These are phyloP conservation scores for Zopfia rhizophila DNA, from an alignment of 2,329 filamentous ascomycete species.

Conservation along the genomic window DNA sequence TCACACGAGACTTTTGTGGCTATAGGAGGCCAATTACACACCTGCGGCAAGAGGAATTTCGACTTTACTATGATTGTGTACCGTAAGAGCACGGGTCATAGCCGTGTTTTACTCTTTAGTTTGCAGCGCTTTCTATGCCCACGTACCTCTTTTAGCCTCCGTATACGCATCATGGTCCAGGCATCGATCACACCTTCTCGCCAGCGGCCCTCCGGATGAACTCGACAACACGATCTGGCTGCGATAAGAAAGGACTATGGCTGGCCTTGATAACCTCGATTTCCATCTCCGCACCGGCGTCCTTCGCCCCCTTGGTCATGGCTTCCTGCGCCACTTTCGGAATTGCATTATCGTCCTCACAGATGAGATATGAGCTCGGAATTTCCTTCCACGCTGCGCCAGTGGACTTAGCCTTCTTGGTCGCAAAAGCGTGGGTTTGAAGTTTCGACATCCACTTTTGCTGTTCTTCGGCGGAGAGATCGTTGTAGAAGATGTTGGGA, in stretches of 20 bases:
- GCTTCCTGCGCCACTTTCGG: constrained; percentile 41
- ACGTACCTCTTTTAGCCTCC: no score
- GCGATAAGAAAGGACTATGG: constrained; percentile 57
- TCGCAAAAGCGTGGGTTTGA: constrained; percentile 35
- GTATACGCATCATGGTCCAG: no score
- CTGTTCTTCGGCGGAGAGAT: constrained; percentile 36
- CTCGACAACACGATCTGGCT: constrained; percentile 45
- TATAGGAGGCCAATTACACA: no score
- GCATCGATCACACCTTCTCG: no score
- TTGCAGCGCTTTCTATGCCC: no score
- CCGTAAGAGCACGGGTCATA: no score
- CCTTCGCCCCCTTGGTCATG: constrained; percentile 39
- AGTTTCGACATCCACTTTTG: constrained; percentile 31
- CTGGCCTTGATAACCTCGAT: constrained; percentile 46
- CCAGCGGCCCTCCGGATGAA: constrained; percentile 45
- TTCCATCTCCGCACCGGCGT: constrained; percentile 39
- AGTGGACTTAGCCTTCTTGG: constrained; percentile 36
- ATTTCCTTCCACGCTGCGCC: constrained; percentile 49
- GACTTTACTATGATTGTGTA: no score
- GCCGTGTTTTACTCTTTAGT: no score
- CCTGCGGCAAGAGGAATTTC: no score
- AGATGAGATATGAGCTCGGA: constrained; percentile 49
- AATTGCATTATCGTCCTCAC: constrained; percentile 50
- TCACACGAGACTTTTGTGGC: no score
- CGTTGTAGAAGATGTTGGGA: constrained; percentile 38